These are phyloP conservation scores for Mortierella alpina DNA, from an alignment of 192 early-diverging fungal species.

Conservation along the genomic window DNA sequence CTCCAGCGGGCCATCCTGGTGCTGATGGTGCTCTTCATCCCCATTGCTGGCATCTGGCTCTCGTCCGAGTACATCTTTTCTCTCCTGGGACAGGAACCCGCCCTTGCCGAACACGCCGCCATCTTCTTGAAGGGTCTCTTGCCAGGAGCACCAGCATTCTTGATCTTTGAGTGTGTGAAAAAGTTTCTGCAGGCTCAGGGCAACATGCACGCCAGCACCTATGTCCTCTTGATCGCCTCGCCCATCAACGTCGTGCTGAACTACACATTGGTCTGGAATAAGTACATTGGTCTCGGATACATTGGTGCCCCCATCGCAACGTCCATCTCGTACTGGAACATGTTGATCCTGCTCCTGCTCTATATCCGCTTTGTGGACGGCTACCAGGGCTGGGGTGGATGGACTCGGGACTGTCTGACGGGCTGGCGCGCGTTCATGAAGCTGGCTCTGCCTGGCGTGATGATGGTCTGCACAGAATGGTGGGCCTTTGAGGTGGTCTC, in stretches of 20 bases:
- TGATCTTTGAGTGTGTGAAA: slow-evolving; percentile 88
- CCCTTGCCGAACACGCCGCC: slow-evolving; percentile 73
- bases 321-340: slow-evolving; percentile 79
- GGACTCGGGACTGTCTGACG: slow-evolving; percentile 75
- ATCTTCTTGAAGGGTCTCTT: slow-evolving; percentile 76
- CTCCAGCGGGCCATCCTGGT: slow-evolving; percentile 86
- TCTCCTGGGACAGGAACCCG: slow-evolving; percentile 78
- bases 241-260: slow-evolving; percentile 82
- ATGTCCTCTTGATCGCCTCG: slow-evolving; percentile 73
- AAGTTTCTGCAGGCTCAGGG: slow-evolving; percentile 91
- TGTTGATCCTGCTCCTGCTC: slow-evolving; percentile 69
- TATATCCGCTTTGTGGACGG: slow-evolving; percentile 78
- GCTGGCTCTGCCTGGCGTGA: slow-evolving; percentile 82
- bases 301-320: slow-evolving; percentile 89
- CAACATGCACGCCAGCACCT: slow-evolving; percentile 84
- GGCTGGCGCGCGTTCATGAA: slow-evolving; percentile 68
- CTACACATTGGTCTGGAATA: slow-evolving; percentile 85
- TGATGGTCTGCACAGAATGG: slow-evolving; percentile 86
- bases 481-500: slow-evolving; percentile 81
- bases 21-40: slow-evolving; percentile 72
- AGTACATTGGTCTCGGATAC: slow-evolving; percentile 74
- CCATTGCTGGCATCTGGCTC: slow-evolving; percentile 73
- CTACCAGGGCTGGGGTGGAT: slow-evolving; percentile 87
- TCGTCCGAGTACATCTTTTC: slow-evolving; percentile 76
- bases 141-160: slow-evolving; percentile 77